A percentile compares a stretch with the other conserved stretches of the same genome.
phyloP scores from a whole-genome alignment of 257 asterid genomes.

The Solanum sejunctum region DNA sequence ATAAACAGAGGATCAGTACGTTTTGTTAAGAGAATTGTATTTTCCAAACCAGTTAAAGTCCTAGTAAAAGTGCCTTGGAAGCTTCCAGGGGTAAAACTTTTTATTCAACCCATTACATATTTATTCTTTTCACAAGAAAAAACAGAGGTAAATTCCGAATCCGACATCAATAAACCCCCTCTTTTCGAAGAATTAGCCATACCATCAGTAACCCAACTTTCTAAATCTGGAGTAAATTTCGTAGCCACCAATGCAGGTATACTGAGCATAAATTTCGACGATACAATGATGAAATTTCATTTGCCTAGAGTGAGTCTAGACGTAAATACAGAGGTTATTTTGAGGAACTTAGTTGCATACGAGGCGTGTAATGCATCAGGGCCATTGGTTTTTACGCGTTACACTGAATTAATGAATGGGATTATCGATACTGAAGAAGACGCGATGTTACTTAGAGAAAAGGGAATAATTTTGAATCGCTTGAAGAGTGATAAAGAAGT shows the following conservation, averaged over 20 bases:
- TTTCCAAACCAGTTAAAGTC: slow-evolving; percentile 22
- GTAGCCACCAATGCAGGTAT: slow-evolving; percentile 8
- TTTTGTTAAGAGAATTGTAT: slow-evolving; percentile 11
- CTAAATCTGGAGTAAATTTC: slow-evolving; percentile 8
- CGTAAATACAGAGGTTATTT: slow-evolving; percentile 10
- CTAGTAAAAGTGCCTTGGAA: slow-evolving; percentile 30
- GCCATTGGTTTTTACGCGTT: slow-evolving; percentile 19
- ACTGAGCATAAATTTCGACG: slow-evolving; percentile 9
- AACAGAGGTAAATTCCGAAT: neutral
- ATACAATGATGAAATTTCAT: neutral
- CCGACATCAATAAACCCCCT: slow-evolving; percentile 16
- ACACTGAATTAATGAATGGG: slow-evolving; percentile 27
- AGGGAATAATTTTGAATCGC: slow-evolving; percentile 15
- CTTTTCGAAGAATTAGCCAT: slow-evolving; percentile 14
- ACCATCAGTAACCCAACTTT: slow-evolving; percentile 20
- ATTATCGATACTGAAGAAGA: slow-evolving; percentile 21
- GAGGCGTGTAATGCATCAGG: slow-evolving; percentile 25
- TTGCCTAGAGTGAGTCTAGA: slow-evolving; percentile 20
- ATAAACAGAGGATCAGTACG: slow-evolving; percentile 9
- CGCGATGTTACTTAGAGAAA: slow-evolving; percentile 16
- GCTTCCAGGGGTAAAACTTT: slow-evolving; percentile 8
- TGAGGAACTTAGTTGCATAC: slow-evolving; percentile 28
- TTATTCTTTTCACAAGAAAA: neutral
- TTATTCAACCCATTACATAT: slow-evolving; percentile 22
- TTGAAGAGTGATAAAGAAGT: slow-evolving; percentile 21